Evolutionary conservation across 2,329 filamentous ascomycete species (phyloP), one percentile per base, ranked within the genome.

Genomic region (Ascochyta viciae-villosae): DNA sequence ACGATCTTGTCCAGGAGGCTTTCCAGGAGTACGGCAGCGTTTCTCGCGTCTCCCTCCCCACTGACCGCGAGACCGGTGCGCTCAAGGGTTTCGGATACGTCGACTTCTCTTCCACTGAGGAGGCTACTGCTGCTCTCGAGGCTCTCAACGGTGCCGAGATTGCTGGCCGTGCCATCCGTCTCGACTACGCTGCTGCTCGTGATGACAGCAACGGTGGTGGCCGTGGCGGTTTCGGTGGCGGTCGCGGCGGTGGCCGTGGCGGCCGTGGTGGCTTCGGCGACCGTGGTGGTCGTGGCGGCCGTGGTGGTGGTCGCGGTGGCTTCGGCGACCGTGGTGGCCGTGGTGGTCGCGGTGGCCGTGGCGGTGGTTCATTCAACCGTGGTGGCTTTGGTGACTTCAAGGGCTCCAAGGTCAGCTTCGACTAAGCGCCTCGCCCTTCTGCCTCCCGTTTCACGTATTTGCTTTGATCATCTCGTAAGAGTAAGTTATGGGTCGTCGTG

Each of bases 71-170:
- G 59, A 87, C 87, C 60, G 92, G 92, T 63, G 86, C 87, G 67
- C 88, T 89, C 74, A 96, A 96, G 88, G 93, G 93, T 54, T 96
- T 96, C 77, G 93, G 91, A 51, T 97, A 97, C 75, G 89, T 96
- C 62, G 88, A 89, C 73, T 96, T 94, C 83, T 80, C 81, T 67
- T 90, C 89, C 16, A 77, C 95, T 60, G 92, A 96, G 26, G 92
- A 96, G 70, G 91, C 93, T 70, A 90, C 89, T 80, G 79, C 82
- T 68, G 93, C 88, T 23, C 86, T 91, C 67, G 83, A 89, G 67
- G 80, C 82, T 54, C 83, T 91, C 75, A 88, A 90, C 67, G 91
- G 91, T 63, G 81, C 82, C 52, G 87, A 91, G 57, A 84, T 95
- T 67, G 84, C 82, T 62, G 87, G 90, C 53, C 91, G 93, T 68